Percentiles rank a stretch among this genome's conserved stretches.
These are phyloP conservation scores for Phytopythium mirpurense DNA, from an alignment of 352 stramenopile species.

Conservation along the genomic window DNA sequence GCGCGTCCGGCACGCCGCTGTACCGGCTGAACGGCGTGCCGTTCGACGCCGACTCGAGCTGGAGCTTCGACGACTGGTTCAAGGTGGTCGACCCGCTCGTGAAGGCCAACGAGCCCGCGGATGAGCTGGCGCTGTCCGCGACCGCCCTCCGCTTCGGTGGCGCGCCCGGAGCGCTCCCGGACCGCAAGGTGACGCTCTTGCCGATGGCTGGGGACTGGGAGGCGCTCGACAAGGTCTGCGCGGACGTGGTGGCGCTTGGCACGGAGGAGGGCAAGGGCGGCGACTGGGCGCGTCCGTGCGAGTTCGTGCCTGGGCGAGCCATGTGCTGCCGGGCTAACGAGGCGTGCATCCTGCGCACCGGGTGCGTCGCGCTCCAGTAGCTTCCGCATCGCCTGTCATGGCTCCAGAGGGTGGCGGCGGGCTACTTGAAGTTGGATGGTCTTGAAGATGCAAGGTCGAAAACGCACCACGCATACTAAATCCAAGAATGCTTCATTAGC, in stretches of 20 bases:
- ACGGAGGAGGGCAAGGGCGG: conserved; percentile 2
- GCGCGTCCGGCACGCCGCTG: conserved; percentile 67
- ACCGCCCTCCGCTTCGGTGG: conserved; percentile 33
- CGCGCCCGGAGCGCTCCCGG: conserved; percentile 29
- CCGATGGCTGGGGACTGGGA: conserved; percentile 23
- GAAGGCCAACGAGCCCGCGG: conserved; percentile 25
- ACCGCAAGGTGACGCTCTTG: conserved; percentile 56
- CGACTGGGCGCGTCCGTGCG: conserved; percentile 47
- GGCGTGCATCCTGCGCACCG: conserved; percentile 56
- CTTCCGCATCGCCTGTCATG: too few relatives aligned
- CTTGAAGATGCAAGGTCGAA: too few relatives aligned
- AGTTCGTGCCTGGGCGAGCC: conserved; percentile 52
- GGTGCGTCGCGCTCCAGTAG: conserved; percentile 38
- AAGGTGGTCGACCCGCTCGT: conserved; percentile 42
- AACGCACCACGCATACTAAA: too few relatives aligned
- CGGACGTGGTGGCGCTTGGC: conserved; percentile 4
- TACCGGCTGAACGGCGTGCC: conserved; percentile 80
- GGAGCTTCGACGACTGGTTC: conserved; percentile 58
- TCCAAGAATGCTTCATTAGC: too few relatives aligned
- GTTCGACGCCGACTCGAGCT: conserved; percentile 62
- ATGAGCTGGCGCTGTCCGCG: conserved; percentile 34
- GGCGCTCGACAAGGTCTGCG: conserved; percentile 4
- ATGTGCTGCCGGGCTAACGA: conserved; percentile 76
- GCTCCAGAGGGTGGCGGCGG: too few relatives aligned
- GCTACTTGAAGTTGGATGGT: too few relatives aligned